Evolutionary conservation across 371 early-diverging fungal species (phyloP).

Genomic region (Synchytrium microbalum): DNA sequence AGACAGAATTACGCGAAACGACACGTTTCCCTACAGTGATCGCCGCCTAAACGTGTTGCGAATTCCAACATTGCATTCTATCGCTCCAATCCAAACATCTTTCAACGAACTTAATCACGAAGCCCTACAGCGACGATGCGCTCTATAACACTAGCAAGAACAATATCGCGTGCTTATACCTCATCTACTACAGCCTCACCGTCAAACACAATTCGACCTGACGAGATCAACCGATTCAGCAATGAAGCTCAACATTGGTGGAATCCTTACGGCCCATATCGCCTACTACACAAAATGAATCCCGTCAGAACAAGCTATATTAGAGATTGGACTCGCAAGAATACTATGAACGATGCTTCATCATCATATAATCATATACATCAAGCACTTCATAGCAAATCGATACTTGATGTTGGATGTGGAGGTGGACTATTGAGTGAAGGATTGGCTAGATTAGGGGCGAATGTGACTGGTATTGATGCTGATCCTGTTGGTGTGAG

Average conservation of each 20-base stretch:
- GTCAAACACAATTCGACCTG: constrained; percentile 18
- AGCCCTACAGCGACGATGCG: too few species aligned
- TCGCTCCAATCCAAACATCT: too few species aligned
- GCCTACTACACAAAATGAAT: constrained; percentile 85
- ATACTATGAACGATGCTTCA: not conserved
- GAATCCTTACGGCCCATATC: constrained; percentile 81
- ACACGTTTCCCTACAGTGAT: too few species aligned
- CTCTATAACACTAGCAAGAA: too few species aligned
- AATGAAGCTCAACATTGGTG: constrained; percentile 79
- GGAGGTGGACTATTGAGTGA: constrained; percentile 90
- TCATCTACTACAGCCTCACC: not conserved
- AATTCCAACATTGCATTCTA: too few species aligned
- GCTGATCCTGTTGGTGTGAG: constrained; percentile 74
- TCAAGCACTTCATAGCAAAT: constrained; percentile 49
- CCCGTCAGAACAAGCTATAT: constrained; percentile 75
- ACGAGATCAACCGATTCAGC: constrained; percentile 78
- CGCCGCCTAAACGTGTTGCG: too few species aligned
- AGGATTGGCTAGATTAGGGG: constrained; percentile 80
- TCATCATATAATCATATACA: constrained; percentile 4
- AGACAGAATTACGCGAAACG: too few species aligned
- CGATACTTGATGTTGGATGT: constrained; percentile 88
- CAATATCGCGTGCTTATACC: too few species aligned
- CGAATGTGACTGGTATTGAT: constrained; percentile 72
- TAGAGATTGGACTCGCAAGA: constrained; percentile 31
- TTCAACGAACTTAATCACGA: too few species aligned